phyloP scores from a whole-genome alignment of 495 filamentous ascomycete genomes.

The Hyphodiscus hymeniophilus region DNA sequence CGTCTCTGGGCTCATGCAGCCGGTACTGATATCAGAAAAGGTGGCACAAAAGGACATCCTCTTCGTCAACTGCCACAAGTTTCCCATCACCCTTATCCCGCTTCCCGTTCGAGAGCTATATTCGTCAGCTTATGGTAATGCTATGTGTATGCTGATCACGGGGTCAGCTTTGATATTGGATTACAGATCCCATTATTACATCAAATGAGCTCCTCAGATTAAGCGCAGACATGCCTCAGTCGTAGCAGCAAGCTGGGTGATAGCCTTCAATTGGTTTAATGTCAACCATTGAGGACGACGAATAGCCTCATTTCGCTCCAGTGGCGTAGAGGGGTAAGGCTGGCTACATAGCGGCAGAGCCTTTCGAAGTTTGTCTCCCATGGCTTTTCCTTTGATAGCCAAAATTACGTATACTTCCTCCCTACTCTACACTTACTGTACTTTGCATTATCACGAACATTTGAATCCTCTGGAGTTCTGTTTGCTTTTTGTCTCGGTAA shows the following conservation, averaged over 20 bases:
- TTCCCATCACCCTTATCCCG: too few relatives aligned
- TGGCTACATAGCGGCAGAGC: slow-evolving; percentile 1
- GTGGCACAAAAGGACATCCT: too few relatives aligned
- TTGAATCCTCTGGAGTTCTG: background rate
- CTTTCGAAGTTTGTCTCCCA: background rate
- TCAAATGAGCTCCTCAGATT: background rate
- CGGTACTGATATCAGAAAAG: too few relatives aligned
- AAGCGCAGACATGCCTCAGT: slow-evolving; percentile 1
- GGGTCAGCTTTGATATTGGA: too few relatives aligned
- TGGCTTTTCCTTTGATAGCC: background rate
- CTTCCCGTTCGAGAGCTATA: too few relatives aligned
- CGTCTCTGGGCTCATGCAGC: too few relatives aligned
- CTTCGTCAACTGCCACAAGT: too few relatives aligned
- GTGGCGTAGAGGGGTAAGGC: background rate
- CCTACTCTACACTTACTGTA: background rate
- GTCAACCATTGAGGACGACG: slow-evolving; percentile 2
- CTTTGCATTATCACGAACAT: background rate
- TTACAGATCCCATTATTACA: too few relatives aligned
- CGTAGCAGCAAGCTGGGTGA: background rate
- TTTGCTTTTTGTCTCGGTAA: background rate
- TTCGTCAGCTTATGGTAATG: too few relatives aligned
- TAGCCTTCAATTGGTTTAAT: slow-evolving; percentile 3
- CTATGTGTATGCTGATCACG: background rate
- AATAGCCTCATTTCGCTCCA: background rate
- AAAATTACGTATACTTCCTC: background rate